Percentiles rank a stretch among this genome's conserved stretches.
phyloP scores from a whole-genome alignment of 768 basidiomycete species.

The Collybiopsis confluens region DNA sequence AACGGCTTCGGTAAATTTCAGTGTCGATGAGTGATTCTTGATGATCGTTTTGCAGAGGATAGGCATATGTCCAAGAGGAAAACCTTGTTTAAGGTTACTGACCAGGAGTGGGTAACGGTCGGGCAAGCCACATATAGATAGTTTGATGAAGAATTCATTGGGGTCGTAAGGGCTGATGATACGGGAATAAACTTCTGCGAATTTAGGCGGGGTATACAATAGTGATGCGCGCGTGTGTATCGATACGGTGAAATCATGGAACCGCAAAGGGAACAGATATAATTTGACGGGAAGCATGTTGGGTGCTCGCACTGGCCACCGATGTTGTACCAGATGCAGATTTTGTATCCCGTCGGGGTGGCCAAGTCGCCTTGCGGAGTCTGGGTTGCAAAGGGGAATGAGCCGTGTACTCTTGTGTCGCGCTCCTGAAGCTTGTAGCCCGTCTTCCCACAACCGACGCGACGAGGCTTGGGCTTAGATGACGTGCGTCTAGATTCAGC shows the following conservation, averaged over 20 bases:
- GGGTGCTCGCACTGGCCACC: neutral
- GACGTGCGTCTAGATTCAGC: no score
- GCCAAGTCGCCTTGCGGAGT: no score
- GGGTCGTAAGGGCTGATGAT: neutral
- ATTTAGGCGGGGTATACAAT: neutral
- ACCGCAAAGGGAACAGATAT: neutral
- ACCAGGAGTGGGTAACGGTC: neutral
- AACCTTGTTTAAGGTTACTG: neutral
- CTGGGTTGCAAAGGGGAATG: no score
- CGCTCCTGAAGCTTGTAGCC: no score
- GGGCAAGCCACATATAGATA: neutral
- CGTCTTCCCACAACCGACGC: no score
- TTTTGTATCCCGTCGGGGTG: no score
- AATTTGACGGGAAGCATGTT: neutral
- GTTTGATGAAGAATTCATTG: neutral
- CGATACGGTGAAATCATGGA: conserved; percentile 2
- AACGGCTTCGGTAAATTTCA: conserved; percentile 8
- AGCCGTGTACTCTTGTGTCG: no score
- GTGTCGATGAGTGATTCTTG: conserved; percentile 17
- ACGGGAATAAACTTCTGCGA: neutral
- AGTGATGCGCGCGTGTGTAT: neutral
- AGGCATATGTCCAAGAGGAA: neutral
- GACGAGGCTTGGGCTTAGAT: no score
- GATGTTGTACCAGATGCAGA: neutral
- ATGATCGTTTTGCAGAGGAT: conserved; percentile 13